These are phyloP conservation scores for Leccinum pallidistipes DNA, from an alignment of 1,284 basidiomycete species.

Conservation along the genomic window DNA sequence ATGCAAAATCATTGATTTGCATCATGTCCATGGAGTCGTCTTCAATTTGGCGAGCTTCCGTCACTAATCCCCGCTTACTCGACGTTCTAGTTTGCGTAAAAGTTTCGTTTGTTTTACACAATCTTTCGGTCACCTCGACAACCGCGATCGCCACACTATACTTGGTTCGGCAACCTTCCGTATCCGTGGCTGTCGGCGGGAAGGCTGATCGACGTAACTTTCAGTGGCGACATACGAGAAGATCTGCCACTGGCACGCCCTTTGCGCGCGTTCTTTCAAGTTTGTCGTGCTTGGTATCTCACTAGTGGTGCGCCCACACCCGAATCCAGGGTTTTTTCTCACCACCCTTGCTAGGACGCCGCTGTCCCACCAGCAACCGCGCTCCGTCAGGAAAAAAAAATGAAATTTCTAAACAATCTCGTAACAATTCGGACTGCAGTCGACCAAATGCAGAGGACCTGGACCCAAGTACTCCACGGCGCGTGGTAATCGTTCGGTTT, in stretches of 20 bases:
- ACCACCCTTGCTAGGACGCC: constrained; percentile 19
- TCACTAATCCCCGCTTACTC: constrained; percentile 3
- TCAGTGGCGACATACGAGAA: constrained; percentile 20
- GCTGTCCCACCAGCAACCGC: constrained; percentile 16
- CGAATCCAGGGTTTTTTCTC: constrained; percentile 23
- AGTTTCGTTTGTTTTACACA: constrained; percentile 13
- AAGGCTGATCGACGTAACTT: constrained; percentile 12
- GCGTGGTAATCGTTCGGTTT: constrained; percentile 27
- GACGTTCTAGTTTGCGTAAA: not conserved
- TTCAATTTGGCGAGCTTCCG: constrained; percentile 1
- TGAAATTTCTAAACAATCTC: constrained; percentile 13
- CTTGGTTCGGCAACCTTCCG: constrained; percentile 1
- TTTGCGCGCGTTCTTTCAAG: constrained; percentile 27
- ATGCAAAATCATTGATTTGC: not conserved
- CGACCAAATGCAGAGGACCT: constrained; percentile 24
- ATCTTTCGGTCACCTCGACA: constrained; percentile 5
- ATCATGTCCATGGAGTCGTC: not conserved
- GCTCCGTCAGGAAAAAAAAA: not conserved
- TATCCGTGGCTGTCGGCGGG: constrained; percentile 20
- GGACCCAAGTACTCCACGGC: constrained; percentile 29
- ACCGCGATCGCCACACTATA: not conserved
- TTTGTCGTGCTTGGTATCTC: constrained; percentile 9
- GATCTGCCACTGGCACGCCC: constrained; percentile 23
- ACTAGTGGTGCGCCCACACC: constrained; percentile 15
- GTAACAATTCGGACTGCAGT: constrained; percentile 20